These are phyloP conservation scores for Jasminum sambac DNA, from an alignment of 257 asterid species.

Conservation along the genomic window DNA sequence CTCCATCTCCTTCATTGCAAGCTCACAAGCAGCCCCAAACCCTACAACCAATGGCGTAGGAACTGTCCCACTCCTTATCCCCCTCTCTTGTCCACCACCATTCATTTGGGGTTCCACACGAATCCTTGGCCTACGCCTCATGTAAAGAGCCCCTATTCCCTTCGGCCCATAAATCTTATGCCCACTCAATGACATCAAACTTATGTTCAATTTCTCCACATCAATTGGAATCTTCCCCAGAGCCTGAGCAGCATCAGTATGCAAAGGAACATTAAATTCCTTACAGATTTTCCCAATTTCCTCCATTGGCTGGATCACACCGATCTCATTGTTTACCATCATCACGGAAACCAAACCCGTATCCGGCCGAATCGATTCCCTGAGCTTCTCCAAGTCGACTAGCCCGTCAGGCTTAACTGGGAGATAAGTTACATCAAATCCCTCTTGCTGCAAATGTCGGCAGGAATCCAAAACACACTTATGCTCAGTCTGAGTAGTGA, in stretches of 20 bases:
- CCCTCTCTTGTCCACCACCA: slow-evolving; percentile 99
- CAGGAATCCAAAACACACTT: slow-evolving; percentile 95
- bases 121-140: slow-evolving; percentile 90
- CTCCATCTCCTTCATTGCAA: slow-evolving; percentile 93
- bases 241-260: slow-evolving; percentile 96
- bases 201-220: slow-evolving; percentile 84
- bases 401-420: slow-evolving; percentile 80
- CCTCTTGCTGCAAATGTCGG: slow-evolving; percentile 89
- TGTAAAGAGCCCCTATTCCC: slow-evolving; percentile 89
- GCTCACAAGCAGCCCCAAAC: slow-evolving; percentile 89
- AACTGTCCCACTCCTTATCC: slow-evolving; percentile 96
- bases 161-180: slow-evolving; percentile 96
- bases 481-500: slow-evolving; percentile 97
- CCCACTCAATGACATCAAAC: slow-evolving; percentile 95
- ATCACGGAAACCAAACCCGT: slow-evolving; percentile 85
- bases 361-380: slow-evolving; percentile 75
- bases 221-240: slow-evolving; percentile 86
- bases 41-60: slow-evolving; percentile 95
- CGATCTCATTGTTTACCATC: slow-evolving; percentile 99
- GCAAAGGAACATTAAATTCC: slow-evolving; percentile 75
- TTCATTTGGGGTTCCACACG: slow-evolving; percentile 97
- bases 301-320: slow-evolving; percentile 87
- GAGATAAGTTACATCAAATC: slow-evolving; percentile 84
- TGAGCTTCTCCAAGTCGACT: slow-evolving; percentile 58
- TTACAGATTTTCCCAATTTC: slow-evolving; percentile 89